These are phyloP conservation scores for Selenicereus undatus DNA, from an alignment of 148 eudicot species.

Conservation along the genomic window DNA sequence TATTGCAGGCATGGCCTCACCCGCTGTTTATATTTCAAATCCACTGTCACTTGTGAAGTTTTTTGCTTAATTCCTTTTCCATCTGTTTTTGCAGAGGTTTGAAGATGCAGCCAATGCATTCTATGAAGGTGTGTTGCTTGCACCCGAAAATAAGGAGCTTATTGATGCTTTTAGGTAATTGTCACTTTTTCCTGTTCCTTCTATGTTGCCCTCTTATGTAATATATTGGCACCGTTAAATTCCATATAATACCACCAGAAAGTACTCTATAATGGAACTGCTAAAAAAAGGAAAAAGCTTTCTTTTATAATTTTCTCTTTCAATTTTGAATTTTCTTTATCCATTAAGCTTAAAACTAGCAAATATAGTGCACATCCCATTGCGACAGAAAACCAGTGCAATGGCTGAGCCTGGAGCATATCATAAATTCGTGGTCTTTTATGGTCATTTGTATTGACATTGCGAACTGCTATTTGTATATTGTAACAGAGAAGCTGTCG, in stretches of 20 bases:
- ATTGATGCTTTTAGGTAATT: conserved; percentile 80
- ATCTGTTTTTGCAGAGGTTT: conserved; percentile 53
- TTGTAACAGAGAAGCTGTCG: conserved; percentile 79
- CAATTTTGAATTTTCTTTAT: too few relatives aligned
- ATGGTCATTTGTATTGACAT: neutral
- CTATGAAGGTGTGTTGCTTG: conserved; percentile 83
- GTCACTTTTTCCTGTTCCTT: neutral
- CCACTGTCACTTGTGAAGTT: neutral
- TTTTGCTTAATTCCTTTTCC: neutral
- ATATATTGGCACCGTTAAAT: too few relatives aligned
- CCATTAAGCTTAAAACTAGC: too few relatives aligned
- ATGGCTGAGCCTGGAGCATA: too few relatives aligned
- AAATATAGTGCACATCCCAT: neutral
- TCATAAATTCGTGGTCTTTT: neutral
- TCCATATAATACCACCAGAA: too few relatives aligned
- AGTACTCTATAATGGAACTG: too few relatives aligned
- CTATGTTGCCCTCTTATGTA: neutral
- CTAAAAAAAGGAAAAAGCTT: too few relatives aligned
- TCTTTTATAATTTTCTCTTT: too few relatives aligned
- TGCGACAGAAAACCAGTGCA: neutral
- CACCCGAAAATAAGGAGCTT: conserved; percentile 88
- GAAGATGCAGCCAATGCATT: conserved; percentile 96
- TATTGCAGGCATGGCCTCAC: conserved; percentile 49
- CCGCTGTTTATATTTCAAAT: neutral
- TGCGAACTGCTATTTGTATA: neutral